Evolutionary conservation across 352 stramenopile genomes (phyloP).

Genomic region (Phytophthora idaei): DNA sequence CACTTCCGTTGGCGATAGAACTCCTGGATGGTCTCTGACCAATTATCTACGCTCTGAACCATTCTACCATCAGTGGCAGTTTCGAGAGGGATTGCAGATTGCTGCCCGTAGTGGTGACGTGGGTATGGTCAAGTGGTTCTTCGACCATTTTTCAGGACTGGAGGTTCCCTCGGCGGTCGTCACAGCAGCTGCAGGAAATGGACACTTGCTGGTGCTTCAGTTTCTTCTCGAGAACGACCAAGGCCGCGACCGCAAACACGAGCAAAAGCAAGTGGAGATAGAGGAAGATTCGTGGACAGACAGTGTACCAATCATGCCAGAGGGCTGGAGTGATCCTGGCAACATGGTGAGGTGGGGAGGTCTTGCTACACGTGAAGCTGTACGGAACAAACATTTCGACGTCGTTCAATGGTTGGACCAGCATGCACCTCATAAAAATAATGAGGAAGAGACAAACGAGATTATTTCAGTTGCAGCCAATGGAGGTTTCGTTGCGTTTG

Average conservation of each 20-base stretch:
- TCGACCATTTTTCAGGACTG: constrained; percentile 8
- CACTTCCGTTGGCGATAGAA: neutral
- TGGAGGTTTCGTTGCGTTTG: neutral
- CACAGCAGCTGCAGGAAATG: neutral
- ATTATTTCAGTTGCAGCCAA: constrained; percentile 8
- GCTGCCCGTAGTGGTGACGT: constrained; percentile 1
- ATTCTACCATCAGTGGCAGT: constrained; percentile 11
- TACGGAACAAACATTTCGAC: constrained; percentile 11
- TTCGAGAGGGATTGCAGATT: neutral
- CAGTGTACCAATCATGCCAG: constrained; percentile 9
- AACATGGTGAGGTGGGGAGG: constrained; percentile 13
- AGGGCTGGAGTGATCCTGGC: constrained; percentile 4
- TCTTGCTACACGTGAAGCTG: constrained; percentile 4
- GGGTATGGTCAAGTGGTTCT: constrained; percentile 6
- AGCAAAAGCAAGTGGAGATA: constrained; percentile 1
- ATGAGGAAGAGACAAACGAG: constrained; percentile 3
- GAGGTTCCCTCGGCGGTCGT: constrained; percentile 4
- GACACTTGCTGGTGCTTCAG: constrained; percentile 4
- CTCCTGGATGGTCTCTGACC: neutral
- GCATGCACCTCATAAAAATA: constrained; percentile 9
- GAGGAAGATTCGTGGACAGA: constrained; percentile 8
- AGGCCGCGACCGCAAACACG: constrained; percentile 4
- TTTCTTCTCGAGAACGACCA: constrained; percentile 10
- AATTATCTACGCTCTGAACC: constrained; percentile 3
- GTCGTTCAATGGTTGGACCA: constrained; percentile 10